Evolutionary conservation across 345 rosid species (phyloP).

Genomic region (Arabis hirsuta): DNA sequence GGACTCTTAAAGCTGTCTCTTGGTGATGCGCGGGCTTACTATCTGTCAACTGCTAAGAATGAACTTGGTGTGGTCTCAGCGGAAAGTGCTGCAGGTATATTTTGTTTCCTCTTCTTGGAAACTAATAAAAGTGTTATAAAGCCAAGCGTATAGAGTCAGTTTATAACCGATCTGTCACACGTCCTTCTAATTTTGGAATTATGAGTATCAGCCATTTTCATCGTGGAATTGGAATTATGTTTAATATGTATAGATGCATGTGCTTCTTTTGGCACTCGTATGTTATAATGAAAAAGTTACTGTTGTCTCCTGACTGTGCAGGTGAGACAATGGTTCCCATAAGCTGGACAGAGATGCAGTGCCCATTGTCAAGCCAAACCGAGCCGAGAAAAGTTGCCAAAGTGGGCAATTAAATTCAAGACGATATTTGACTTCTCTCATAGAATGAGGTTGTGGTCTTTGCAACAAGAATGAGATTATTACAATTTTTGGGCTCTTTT

Average conservation of each 20-base stretch:
- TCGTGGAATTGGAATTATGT: not conserved
- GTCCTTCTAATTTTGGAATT: not conserved
- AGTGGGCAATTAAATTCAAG: conserved; percentile 54
- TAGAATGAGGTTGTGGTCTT: conserved; percentile 4
- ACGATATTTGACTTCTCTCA: not conserved
- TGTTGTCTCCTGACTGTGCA: conserved; percentile 35
- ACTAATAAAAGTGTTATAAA: not conserved
- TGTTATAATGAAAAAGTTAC: not conserved
- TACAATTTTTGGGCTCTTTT: conserved; percentile 17
- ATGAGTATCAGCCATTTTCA: not conserved
- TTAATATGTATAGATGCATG: not conserved
- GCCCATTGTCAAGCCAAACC: conserved; percentile 81
- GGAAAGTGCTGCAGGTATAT: conserved; percentile 79
- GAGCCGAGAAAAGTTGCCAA: conserved; percentile 93
- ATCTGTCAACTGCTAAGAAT: conserved; percentile 86
- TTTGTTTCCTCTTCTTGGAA: not conserved
- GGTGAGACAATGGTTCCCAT: conserved; percentile 90
- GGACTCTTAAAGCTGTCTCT: conserved; percentile 70
- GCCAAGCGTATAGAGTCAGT: too few species aligned
- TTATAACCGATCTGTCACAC: not conserved
- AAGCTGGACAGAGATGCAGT: conserved; percentile 98
- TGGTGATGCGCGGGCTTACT: conserved; percentile 96
- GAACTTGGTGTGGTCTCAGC: conserved; percentile 94
- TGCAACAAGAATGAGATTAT: conserved; percentile 13
- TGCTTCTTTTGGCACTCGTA: not conserved